Base-by-base conservation (phyloP, 176 grass and related monocot genomes). In the Rhynchospora pubera region DNA sequence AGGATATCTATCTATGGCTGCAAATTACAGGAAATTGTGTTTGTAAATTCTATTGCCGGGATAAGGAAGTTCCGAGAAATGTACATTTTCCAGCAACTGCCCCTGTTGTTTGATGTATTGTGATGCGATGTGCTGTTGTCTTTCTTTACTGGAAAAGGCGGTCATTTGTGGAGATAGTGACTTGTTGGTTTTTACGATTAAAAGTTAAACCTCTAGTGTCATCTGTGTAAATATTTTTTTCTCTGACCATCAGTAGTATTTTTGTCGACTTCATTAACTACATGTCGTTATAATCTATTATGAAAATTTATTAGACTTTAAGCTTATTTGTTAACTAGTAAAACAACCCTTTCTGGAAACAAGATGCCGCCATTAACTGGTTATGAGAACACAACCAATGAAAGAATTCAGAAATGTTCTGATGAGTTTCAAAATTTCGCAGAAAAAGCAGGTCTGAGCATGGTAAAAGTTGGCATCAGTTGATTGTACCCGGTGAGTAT, bases 11-110 rank as follows among this genome's bases (percentile, higher is more conserved):
- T 66, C 44, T 26, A 61, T 30, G 47, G 55, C 24, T 18, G 14
- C 72, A 56, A 23, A 55, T 55, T 77, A 24, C 79, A 66, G 59
- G 61, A 82, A 82, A 82, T 66, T 47, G 18, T 59, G 30, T 62
- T 59, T 59, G 59, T 80, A 61, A 80, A 62, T 62, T 63, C 30
- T 63, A 80, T 80, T 80, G 44, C 46, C 44, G 55, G 44, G 44
- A 45, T 24, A 47, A 66, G 19, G n/a, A 64, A 65, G 22, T 2
- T 67, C 32, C 24, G 43, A 52, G 26, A 56, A 77, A 32, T 77
- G 72, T 77, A 77, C 72, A 77, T 34, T 77, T 51, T 56, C 7
- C 55, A 52, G 72, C 24, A 34, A 77, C 13, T 55, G 72, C 24
- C 14, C 21, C 23, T 77, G 30, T 55, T 56, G 24, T 56, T 77